Base-by-base conservation (phyloP, 495 filamentous ascomycete genomes). In the Cercophora sp. region DNA sequence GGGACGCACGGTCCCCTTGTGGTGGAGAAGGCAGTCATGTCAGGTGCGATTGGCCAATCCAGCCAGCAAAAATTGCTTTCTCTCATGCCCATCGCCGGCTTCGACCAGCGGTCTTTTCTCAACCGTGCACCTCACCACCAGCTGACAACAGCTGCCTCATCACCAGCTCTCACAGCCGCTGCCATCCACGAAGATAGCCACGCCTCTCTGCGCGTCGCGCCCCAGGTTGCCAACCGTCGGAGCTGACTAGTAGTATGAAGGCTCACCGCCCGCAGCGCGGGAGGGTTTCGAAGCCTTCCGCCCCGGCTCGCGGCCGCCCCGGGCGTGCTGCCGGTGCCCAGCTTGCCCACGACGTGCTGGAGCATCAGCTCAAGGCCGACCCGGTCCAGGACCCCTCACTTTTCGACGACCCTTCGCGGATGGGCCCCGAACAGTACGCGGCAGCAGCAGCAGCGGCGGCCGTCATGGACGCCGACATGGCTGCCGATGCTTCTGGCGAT, bases 331-430 rank as follows among this genome's bases (percentile, higher is more conserved):
- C 45, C 19, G 45, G 11, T 13, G 46, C 29, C 46, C 46, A 48
- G 42, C 42, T 40, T 1, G 29, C 46, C 36, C 57, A 52, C 51
- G 45, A 51, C 11, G 49, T 20, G 26, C 51, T 64, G 13, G 68
- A 79, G 2, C 78, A 81, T 48, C 82, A 84, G 50, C 79, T 83
- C 57, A 79, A 80, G 6, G 79, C 57, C 76, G 78, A 58, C 70
- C 83, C 11, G 77, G 19, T 4, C 20, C 35, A 26, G 34, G 42
- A 32, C 61, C 80, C 81, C 16, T 41, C 66, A 80, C 39, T 83
- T 77, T 62, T 84, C 78, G 68, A 78, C 69, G 55, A 60, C 50
- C 51, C 51, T 35, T 27, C 32, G 32, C 43, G 57, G 8, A 63
- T 67, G 59, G 52, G 45, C 1, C 72, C 79, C 19, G 80, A 84